phyloP scores from a whole-genome alignment of 345 rosid genomes.

The Pelargonium nanum region DNA sequence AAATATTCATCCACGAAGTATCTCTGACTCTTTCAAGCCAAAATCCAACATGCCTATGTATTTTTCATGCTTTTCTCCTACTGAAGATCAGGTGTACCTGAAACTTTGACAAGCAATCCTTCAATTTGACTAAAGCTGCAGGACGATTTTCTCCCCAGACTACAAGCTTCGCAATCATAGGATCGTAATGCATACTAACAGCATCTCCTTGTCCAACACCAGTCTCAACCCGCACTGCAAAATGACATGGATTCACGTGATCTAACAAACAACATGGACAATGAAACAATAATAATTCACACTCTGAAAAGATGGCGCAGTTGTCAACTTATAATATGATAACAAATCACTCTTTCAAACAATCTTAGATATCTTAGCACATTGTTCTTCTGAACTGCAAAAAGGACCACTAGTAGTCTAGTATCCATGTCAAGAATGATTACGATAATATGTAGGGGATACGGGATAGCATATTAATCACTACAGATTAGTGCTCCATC shows the following conservation, averaged over 20 bases:
- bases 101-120: slow-evolving; percentile 77
- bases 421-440: no score
- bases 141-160: slow-evolving; percentile 78
- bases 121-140: slow-evolving; percentile 77
- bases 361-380: not conserved
- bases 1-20: no score
- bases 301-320: not conserved
- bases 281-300: not conserved
- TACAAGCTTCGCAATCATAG: slow-evolving; percentile 98
- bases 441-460: no score
- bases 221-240: slow-evolving; percentile 79
- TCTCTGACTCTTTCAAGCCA: no score
- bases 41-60: not conserved
- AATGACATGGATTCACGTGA: slow-evolving; percentile 1
- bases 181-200: slow-evolving; percentile 98
- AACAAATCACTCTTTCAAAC: no score
- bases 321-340: not conserved
- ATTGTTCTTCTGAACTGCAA: no score
- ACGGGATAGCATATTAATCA: no score
- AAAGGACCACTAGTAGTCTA: no score
- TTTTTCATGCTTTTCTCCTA: not conserved
- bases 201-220: slow-evolving; percentile 88
- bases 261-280: not conserved
- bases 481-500: not conserved
- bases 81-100: slow-evolving; percentile 35